Base-by-base conservation (phyloP, 257 asterid genomes). In the Euphrasia confusa region DNA sequence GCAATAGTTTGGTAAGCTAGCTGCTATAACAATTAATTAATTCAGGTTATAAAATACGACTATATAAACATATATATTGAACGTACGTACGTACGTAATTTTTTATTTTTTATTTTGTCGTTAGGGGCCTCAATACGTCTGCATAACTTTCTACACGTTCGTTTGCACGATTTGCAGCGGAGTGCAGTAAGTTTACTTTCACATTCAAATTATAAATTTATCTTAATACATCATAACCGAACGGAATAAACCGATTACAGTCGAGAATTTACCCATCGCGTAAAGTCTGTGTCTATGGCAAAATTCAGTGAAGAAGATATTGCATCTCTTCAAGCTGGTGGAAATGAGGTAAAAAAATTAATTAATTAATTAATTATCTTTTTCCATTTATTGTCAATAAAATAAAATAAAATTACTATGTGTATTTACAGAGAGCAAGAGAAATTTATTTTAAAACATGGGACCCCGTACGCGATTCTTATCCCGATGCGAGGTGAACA, bases 121-220 rank as follows among this genome's bases (percentile, higher is more conserved):
- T 86, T 91, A 92, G 99, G 97, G 96, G 68, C 96, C 96, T 26
- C 99, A 92, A 69, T 92, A 92, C 77, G 87, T 84, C 39, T 92
- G 99, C 80, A 89, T 94, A 32, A 86, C 88, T 44, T 92, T 89
- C 77, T 86, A 89, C 91, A 89, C 97, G 28, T 92, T 92, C 64
- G 79, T 92, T 37, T 92, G 99, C 88, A 81, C 97, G 28, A 87
- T 61, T 54, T 92, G 97, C 71, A 89, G 99, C 42, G 97, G 94
- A 10, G 86, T 92, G n/a, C 99, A 92, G 97, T 89, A 79, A 84
- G 97, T 92, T 92, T 66, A 11, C 58, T 60, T 57, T 67, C 55
- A 13, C 11, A 4, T 50, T 50, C 17, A 21, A 21, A 21, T 21
- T 21, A 21, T 21, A 21, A 21, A 21, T 14, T 50, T 50, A 15